These are phyloP conservation scores for Boletus tylopilopsis DNA, from an alignment of 768 basidiomycete species.

Conservation along the genomic window DNA sequence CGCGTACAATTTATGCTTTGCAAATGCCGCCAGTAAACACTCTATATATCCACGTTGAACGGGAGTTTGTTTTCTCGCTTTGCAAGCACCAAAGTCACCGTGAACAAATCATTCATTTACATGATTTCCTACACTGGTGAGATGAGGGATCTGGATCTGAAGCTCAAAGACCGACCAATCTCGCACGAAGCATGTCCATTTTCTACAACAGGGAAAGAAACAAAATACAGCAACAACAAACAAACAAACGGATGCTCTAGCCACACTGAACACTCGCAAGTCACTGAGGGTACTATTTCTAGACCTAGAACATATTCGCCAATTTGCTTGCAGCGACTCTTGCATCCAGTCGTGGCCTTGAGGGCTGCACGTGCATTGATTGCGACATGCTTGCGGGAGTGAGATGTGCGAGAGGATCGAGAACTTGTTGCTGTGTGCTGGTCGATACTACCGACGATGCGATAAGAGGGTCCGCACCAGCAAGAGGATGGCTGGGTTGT, in stretches of 20 bases:
- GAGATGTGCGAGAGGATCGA: slow-evolving; percentile 65
- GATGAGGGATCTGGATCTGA: too few relatives aligned
- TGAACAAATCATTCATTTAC: too few relatives aligned
- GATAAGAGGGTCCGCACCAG: slow-evolving; percentile 13
- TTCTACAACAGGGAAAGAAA: neutral
- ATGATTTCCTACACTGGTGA: too few relatives aligned
- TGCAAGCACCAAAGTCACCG: too few relatives aligned
- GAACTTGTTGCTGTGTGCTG: slow-evolving; percentile 27
- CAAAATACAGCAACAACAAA: slow-evolving; percentile 22
- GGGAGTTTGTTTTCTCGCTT: too few relatives aligned
- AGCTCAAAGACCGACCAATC: too few relatives aligned
- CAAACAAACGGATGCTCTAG: slow-evolving; percentile 7
- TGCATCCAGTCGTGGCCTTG: slow-evolving; percentile 74
- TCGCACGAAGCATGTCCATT: slow-evolving; percentile 10
- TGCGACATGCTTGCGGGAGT: slow-evolving; percentile 63
- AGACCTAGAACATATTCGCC: slow-evolving; percentile 77
- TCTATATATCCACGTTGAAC: too few relatives aligned
- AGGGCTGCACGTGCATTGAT: slow-evolving; percentile 71
- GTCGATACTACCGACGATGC: slow-evolving; percentile 1
- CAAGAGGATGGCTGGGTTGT: slow-evolving; percentile 17
- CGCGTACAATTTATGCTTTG: neutral
- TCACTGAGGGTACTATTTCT: neutral
- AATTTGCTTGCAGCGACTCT: slow-evolving; percentile 85
- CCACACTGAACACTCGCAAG: neutral
- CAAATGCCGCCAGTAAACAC: too few relatives aligned